These are phyloP conservation scores for Beverwykella pulmonaria DNA, from an alignment of 495 filamentous ascomycete species.

Conservation along the genomic window DNA sequence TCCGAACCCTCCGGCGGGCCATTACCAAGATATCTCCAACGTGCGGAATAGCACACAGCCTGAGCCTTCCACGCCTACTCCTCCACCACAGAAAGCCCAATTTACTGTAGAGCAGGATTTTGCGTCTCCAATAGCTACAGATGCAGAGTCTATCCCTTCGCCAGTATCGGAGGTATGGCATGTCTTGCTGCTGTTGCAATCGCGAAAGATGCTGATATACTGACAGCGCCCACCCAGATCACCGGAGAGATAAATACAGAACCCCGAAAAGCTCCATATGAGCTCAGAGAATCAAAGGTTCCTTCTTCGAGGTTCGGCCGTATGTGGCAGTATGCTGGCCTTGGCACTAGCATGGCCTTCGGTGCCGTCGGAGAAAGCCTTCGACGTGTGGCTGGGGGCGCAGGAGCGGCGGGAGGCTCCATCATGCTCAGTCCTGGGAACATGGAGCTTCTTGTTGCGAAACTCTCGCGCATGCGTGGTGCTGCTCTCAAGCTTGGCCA, in stretches of 20 bases:
- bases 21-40: conserved; percentile 51
- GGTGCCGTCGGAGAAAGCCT: conserved; percentile 86
- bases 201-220: conserved; percentile 46
- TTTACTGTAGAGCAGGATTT: conserved; percentile 31
- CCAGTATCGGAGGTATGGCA: conserved; percentile 32
- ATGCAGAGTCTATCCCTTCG: conserved; percentile 29
- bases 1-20: conserved; percentile 36
- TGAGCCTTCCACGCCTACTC: conserved; percentile 19
- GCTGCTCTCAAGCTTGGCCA: conserved; percentile 98
- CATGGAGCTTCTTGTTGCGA: conserved; percentile 87
- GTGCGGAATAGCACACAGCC: conserved; percentile 42
- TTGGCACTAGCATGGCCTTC: conserved; percentile 93
- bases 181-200: not conserved
- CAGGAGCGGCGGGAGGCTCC: conserved; percentile 62
- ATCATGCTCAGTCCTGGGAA: conserved; percentile 87
- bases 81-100: conserved; percentile 19
- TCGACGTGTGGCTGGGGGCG: conserved; percentile 64
- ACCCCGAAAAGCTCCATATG: conserved; percentile 52
- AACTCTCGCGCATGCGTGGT: conserved; percentile 92
- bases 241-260: conserved; percentile 32
- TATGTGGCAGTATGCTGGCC: conserved; percentile 90
- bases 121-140: conserved; percentile 45
- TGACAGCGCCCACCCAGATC: conserved; percentile 47
- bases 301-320: conserved; percentile 84
- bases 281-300: conserved; percentile 86